Percentiles rank a stretch among this genome's conserved stretches.
Evolutionary conservation across 108 stramenopile species (phyloP).

Genomic region (Fistulifera solaris): DNA sequence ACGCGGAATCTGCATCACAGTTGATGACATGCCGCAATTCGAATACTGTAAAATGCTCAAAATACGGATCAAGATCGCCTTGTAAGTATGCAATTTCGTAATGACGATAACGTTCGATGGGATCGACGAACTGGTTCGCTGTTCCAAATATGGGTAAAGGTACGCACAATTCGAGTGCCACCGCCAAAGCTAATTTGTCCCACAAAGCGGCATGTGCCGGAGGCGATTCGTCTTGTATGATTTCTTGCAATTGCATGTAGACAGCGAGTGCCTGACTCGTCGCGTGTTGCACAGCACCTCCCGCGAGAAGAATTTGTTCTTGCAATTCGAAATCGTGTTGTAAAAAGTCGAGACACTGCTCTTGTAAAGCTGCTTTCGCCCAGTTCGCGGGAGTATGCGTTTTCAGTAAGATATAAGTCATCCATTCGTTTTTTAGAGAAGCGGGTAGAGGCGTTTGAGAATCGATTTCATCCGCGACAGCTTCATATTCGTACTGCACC

Average conservation of each 20-base stretch:
- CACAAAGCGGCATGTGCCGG: background rate
- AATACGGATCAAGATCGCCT: conserved; percentile 28
- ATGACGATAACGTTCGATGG: conserved; percentile 33
- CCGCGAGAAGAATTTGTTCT: background rate
- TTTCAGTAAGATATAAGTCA: background rate
- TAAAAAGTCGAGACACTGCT: background rate
- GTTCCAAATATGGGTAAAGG: conserved; percentile 10
- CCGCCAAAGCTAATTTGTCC: conserved; percentile 14
- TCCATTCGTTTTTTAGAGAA: background rate
- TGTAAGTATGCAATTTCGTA: conserved; percentile 30
- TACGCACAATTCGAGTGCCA: conserved; percentile 29
- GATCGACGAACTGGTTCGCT: conserved; percentile 19
- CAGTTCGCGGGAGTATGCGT: background rate
- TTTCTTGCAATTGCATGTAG: background rate
- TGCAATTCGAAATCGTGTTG: background rate
- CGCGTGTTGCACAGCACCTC: background rate
- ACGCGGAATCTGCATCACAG: conserved; percentile 31
- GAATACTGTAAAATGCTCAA: conserved; percentile 27
- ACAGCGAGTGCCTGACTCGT: background rate
- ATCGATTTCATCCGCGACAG: background rate
- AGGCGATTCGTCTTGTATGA: background rate
- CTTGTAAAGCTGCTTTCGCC: background rate
- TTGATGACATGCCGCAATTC: conserved; percentile 31
- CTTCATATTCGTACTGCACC: background rate
- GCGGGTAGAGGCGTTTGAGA: background rate